phyloP scores from a whole-genome alignment of 176 grass and related monocot genomes.

The Eleusine indica region DNA sequence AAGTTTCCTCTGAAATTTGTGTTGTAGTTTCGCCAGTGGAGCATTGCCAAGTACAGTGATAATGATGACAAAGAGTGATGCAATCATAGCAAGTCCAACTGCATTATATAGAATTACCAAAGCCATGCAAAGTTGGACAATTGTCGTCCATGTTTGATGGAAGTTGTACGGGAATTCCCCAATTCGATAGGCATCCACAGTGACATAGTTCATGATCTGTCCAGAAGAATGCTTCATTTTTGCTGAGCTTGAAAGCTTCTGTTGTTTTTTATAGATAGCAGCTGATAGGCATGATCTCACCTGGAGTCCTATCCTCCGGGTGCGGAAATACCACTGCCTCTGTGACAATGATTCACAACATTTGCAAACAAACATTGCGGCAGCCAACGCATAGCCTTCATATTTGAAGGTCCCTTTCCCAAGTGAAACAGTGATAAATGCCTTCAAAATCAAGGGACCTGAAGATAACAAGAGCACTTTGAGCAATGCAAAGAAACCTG shows the following conservation, averaged over 20 bases:
- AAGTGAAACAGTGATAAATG: slow-evolving; percentile 76
- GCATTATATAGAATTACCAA: slow-evolving; percentile 79
- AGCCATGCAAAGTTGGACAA: slow-evolving; percentile 75
- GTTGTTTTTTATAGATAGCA: slow-evolving; percentile 83
- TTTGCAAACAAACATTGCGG: slow-evolving; percentile 68
- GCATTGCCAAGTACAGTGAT: slow-evolving; percentile 79
- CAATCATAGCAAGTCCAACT: slow-evolving; percentile 66
- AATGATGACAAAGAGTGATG: slow-evolving; percentile 66
- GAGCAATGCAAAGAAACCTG: slow-evolving; percentile 82
- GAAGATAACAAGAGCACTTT: slow-evolving; percentile 73
- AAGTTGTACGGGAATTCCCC: slow-evolving; percentile 95
- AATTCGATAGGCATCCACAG: slow-evolving; percentile 82
- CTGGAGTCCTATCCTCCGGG: slow-evolving; percentile 76
- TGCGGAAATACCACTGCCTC: slow-evolving; percentile 91
- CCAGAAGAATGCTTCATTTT: slow-evolving; percentile 84
- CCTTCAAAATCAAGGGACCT: slow-evolving; percentile 77
- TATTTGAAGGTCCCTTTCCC: slow-evolving; percentile 69
- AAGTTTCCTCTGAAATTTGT: slow-evolving; percentile 80
- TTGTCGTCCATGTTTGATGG: slow-evolving; percentile 92
- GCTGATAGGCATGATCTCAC: slow-evolving; percentile 78
- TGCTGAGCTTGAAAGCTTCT: slow-evolving; percentile 67
- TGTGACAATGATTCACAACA: slow-evolving; percentile 82
- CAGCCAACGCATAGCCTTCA: slow-evolving; percentile 66
- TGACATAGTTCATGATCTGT: slow-evolving; percentile 94
- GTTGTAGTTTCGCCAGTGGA: slow-evolving; percentile 83